Evolutionary conservation across 139 green algal genomes (phyloP), one percentile per base, ranked within the genome.

Genomic region (Asterochloris sp.): DNA sequence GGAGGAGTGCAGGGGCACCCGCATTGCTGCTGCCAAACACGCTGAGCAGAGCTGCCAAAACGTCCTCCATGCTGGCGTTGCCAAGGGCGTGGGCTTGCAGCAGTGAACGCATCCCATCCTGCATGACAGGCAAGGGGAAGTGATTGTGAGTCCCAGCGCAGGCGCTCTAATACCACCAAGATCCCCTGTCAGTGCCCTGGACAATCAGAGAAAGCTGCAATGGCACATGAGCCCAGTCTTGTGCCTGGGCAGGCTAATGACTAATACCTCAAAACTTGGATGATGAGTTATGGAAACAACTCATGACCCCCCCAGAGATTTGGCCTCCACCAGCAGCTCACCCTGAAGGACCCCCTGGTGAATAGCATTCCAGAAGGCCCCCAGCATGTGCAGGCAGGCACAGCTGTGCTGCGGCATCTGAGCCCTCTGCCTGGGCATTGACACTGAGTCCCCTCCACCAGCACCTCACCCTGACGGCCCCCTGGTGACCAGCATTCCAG

Each of bases 381-480:
- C 82, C 47, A 84, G 64, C 74, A 83, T 82, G 60, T 23, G 66
- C 78, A 87, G 54, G n/a, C n/a, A n/a, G n/a, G n/a, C n/a, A n/a
- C n/a, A n/a, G n/a, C n/a, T n/a, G n/a, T n/a, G n/a, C n/a, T n/a
- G n/a, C n/a, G n/a, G n/a, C n/a, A n/a, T n/a, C n/a, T n/a, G n/a
- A n/a, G n/a, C n/a, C n/a, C n/a, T n/a, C n/a, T n/a, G n/a, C n/a
- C n/a, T n/a, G n/a, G n/a, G n/a, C n/a, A n/a, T n/a, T n/a, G n/a
- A n/a, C n/a, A n/a, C n/a, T n/a, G n/a, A n/a, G n/a, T n/a, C n/a
- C n/a, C 38, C 38, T 6, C 38, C 38, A 10, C 38, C 38, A 54
- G 38, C 38, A 54, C 0, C 15, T 4, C 62, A 83, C 79, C 38
- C 61, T 61, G 47, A 83, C 78, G 79, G 68, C 60, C 19, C 73